Base-by-base conservation (phyloP, 768 basidiomycete species). In the Gelatoporia subvermispora region DNA sequence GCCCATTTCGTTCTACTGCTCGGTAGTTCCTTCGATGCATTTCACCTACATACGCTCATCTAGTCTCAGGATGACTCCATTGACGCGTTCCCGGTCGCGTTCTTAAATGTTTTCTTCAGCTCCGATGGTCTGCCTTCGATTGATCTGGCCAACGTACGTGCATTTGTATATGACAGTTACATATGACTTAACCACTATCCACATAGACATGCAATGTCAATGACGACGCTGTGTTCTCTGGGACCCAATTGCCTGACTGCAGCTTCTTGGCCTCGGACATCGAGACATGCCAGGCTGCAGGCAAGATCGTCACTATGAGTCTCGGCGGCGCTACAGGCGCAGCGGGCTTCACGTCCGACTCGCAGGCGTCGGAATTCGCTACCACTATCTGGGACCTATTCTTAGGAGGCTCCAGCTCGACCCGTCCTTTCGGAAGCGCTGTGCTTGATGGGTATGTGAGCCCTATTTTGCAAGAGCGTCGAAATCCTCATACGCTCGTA, bases 301-400 rank as follows among this genome's bases (percentile, higher is more conserved):
- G 66, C 51, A 68, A 68, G 58, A 67, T 70, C 25, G 64, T 72
- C 45, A 72, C 71, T 13, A 53, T 72, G 37, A 66, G 64, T 44
- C 58, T 72, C 15, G 66, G 67, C 22, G 65, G 67, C 20, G 81
- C 79, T 3, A 77, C 77, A 2, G 85, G 84, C 16, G 72, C 75
- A 17, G 79, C 75, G 17, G 77, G 77, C 5, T 88, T 88, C 60
- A 59, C 71, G 36, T 78, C 75, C 40, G 82, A 80, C 48, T 63
- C 69, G 2, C 76, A 85, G 55, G 86, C 79, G 2, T 57, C 65
- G 11, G 62, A 70, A 3, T 88, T 85, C 60, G 85, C 80, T 0
- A 70, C 81, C 45, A 80, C 78, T 0, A 78, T 89, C 44, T 88
- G 87, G 87, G 70, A 85, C 59, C 50, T 84, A 42, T 87, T 88